Conservation (phyloP, 2,329 filamentous ascomycete species). For the Seiridium cupressi region DNA sequence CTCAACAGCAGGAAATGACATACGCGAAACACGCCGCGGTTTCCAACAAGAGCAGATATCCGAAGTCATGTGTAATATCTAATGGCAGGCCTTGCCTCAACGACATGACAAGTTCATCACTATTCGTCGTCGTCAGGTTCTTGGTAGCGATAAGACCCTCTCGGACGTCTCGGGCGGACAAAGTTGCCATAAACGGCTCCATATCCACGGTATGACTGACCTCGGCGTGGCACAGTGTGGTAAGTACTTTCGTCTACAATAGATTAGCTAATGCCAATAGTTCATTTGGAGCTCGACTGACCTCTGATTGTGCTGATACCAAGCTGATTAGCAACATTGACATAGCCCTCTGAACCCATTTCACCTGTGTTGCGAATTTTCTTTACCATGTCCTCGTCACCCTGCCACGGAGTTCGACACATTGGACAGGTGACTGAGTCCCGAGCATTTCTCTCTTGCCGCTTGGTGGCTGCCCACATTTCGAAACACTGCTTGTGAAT, state of each 20-base stretch:
- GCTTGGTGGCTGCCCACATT: conserved; percentile 51
- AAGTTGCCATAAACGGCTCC: too few relatives aligned
- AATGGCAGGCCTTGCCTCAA: too few relatives aligned
- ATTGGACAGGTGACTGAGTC: conserved; percentile 56
- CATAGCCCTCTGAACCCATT: conserved; percentile 51
- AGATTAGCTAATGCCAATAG: not conserved
- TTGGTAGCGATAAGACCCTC: too few relatives aligned
- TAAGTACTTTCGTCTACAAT: conserved; percentile 26
- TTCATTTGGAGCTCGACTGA: conserved; percentile 15
- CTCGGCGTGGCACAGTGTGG: conserved; percentile 13
- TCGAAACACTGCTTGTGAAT: conserved; percentile 53
- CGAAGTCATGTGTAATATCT: too few relatives aligned
- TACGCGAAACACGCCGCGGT: too few relatives aligned
- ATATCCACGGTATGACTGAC: not conserved
- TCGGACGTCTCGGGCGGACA: too few relatives aligned
- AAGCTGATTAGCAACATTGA: conserved; percentile 61
- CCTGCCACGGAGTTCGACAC: conserved; percentile 57
- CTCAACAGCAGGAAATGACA: too few relatives aligned
- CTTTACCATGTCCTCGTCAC: conserved; percentile 39
- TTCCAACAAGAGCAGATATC: too few relatives aligned
- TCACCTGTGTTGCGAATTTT: conserved; percentile 40
- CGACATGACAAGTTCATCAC: too few relatives aligned
- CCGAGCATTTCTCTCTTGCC: conserved; percentile 20
- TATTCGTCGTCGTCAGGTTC: too few relatives aligned
- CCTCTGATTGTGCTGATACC: conserved; percentile 54